These are phyloP conservation scores for Penicillium sp. DNA, from an alignment of 2,329 filamentous ascomycete genomes.

Conservation along the genomic window DNA sequence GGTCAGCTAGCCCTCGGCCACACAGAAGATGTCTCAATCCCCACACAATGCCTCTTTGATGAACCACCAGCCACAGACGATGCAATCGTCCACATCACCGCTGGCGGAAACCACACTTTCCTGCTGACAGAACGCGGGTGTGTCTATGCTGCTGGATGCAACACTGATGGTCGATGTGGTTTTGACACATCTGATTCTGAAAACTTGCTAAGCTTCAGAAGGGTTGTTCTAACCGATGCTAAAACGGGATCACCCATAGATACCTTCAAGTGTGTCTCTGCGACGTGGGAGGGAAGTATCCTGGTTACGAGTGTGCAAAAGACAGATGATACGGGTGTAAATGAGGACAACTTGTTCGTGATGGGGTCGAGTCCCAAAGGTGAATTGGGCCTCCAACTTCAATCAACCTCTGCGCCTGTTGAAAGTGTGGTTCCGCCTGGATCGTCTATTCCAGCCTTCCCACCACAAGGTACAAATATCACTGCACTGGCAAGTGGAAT, in stretches of 20 bases:
- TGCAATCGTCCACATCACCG: conserved; percentile 47
- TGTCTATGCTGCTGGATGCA: conserved; percentile 69
- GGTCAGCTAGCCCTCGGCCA: conserved; percentile 75
- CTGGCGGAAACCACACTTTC: conserved; percentile 88
- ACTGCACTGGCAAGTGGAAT: conserved; percentile 72
- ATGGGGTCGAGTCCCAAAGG: conserved; percentile 71
- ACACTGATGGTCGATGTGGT: conserved; percentile 53
- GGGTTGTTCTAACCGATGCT: conserved; percentile 29
- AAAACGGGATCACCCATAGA: conserved; percentile 20
- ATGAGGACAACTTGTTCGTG: conserved; percentile 57
- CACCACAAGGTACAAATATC: conserved; percentile 62
- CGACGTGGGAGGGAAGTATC: conserved; percentile 78
- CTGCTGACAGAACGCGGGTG: conserved; percentile 63
- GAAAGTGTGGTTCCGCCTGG: conserved; percentile 32
- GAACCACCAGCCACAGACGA: conserved; percentile 8
- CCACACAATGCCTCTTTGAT: conserved; percentile 64
- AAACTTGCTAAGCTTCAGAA: conserved; percentile 31
- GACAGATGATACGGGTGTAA: conserved; percentile 46
- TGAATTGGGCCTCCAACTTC: conserved; percentile 67
- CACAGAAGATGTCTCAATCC: conserved; percentile 69
- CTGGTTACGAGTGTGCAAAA: conserved; percentile 50
- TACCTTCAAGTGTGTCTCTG: conserved; percentile 59
- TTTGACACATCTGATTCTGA: neutral
- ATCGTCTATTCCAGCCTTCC: conserved; percentile 63
- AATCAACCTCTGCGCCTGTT: conserved; percentile 16